Conservation (phyloP, 1,284 basidiomycete genomes). For the Irpex rosettiformis region DNA sequence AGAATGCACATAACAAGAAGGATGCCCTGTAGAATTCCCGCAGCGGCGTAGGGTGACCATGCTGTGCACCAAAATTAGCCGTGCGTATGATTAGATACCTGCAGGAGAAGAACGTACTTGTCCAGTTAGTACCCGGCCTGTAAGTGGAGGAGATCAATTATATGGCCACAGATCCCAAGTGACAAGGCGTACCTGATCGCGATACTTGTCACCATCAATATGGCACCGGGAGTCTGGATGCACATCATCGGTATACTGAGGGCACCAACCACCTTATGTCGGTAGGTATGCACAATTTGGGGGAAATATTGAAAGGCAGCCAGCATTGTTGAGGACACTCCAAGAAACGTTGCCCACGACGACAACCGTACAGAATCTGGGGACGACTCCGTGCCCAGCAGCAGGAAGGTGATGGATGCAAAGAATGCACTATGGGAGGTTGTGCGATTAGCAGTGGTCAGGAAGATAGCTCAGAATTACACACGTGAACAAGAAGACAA, state of each 20-base stretch:
- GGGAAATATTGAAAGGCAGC: slow-evolving; percentile 87
- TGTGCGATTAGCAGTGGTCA: slow-evolving; percentile 7
- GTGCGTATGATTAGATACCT: slow-evolving; percentile 8
- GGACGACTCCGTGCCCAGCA: slow-evolving; percentile 31
- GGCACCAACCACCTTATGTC: slow-evolving; percentile 81
- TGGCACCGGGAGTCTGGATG: slow-evolving; percentile 90
- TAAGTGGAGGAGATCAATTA: background rate
- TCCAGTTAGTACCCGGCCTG: slow-evolving; percentile 84
- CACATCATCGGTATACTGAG: slow-evolving; percentile 93
- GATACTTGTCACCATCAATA: slow-evolving; percentile 86
- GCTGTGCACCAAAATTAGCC: slow-evolving; percentile 37
- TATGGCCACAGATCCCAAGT: background rate
- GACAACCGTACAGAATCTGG: slow-evolving; percentile 34
- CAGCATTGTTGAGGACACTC: slow-evolving; percentile 76
- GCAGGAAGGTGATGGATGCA: slow-evolving; percentile 49
- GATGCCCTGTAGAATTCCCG: slow-evolving; percentile 82
- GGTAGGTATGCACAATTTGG: slow-evolving; percentile 81
- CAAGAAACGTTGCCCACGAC: slow-evolving; percentile 84
- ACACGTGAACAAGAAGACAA: slow-evolving; percentile 74
- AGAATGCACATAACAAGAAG: slow-evolving; percentile 79
- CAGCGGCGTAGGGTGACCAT: slow-evolving; percentile 84
- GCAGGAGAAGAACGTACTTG: slow-evolving; percentile 46
- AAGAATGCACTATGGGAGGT: slow-evolving; percentile 44
- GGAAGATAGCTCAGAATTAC: slow-evolving; percentile 29
- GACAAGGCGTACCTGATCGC: slow-evolving; percentile 51